Base-by-base conservation (phyloP, 2,329 filamentous ascomycete species). In the Graphiopsis chlorocephala region DNA sequence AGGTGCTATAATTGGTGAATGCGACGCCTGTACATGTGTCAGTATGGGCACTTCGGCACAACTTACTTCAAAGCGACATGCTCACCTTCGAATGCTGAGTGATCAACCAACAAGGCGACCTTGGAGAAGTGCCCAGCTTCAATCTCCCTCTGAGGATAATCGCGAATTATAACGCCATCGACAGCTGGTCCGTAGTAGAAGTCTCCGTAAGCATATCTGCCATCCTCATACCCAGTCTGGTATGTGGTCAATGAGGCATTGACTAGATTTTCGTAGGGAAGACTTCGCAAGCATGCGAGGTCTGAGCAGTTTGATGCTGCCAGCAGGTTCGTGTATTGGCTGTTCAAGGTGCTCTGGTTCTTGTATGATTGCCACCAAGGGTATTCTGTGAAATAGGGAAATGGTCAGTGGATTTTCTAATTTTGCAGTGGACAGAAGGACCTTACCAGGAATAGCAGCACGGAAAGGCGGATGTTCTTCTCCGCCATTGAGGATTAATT, bases 161-260 rank as follows among this genome's bases (percentile, higher is more conserved):
- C 71, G 33, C 73, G 70, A 29, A 81, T 73, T 64, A 78, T 77
- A 2, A 71, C 68, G 11, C 76, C 77, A 63, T 80, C 78, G 1
- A 79, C 77, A 2, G 78, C 75, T 1, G 79, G 78, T 8, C 77
- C 69, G 63, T 35, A 58, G 55, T 58, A 58, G 31, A 35, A 58
- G 2, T 33, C 31, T 17, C 55, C 55, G 14, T 58, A 58, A 2
- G 29, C 55, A 10, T 28, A 50, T 26, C 25, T 23, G 17, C 12
- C 55, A 5, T 26, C 31, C 11, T 33, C 20, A 10, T 58, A 58
- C 2, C 28, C 23, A 6, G 35, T 42, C 29, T 58, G 31, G 20
- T 58, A 42, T 15, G 35, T 42, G 31, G 20, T 23, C 29, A 4
- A 12, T 25, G 29, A 15, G 25, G 25, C 29, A 17, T 33, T 58